phyloP scores from a whole-genome alignment of 108 stramenopile species.

The Poteriospumella lacustris region DNA sequence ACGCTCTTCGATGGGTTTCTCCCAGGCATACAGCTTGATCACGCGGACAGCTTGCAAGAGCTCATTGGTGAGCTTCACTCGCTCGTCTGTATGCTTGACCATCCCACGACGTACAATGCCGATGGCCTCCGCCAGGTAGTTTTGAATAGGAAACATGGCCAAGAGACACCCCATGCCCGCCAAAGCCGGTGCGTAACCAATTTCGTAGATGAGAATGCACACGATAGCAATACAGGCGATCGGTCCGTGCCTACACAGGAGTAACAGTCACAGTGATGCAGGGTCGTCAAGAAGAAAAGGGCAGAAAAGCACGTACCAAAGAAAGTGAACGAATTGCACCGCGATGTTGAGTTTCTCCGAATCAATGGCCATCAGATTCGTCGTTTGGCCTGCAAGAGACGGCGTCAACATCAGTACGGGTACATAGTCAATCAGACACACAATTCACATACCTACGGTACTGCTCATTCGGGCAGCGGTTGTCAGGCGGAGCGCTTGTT shows the following conservation, averaged over 20 bases:
- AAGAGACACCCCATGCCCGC: not conserved
- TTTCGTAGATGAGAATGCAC: not conserved
- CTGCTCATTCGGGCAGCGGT: not conserved
- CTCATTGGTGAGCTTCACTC: slow-evolving; percentile 23
- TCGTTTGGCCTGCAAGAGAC: too few species aligned
- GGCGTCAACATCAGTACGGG: too few species aligned
- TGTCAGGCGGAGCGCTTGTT: slow-evolving; percentile 4
- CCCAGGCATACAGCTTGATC: slow-evolving; percentile 30
- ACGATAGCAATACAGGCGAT: not conserved
- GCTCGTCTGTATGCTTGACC: slow-evolving; percentile 3
- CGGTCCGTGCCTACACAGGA: not conserved
- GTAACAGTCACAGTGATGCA: not conserved
- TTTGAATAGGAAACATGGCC: not conserved
- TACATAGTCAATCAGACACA: too few species aligned
- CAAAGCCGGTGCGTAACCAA: slow-evolving; percentile 11
- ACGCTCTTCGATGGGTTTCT: not conserved
- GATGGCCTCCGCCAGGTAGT: not conserved
- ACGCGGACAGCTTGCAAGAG: slow-evolving; percentile 11
- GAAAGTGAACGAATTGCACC: slow-evolving; percentile 13
- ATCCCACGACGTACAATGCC: not conserved
- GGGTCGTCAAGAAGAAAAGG: not conserved
- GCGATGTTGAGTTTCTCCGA: slow-evolving; percentile 10
- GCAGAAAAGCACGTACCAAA: slow-evolving; percentile 2
- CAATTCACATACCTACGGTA: too few species aligned
- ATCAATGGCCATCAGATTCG: slow-evolving; percentile 22